These are phyloP conservation scores for Fusarium veterinarium DNA, from an alignment of 2,329 filamentous ascomycete genomes.

Conservation along the genomic window DNA sequence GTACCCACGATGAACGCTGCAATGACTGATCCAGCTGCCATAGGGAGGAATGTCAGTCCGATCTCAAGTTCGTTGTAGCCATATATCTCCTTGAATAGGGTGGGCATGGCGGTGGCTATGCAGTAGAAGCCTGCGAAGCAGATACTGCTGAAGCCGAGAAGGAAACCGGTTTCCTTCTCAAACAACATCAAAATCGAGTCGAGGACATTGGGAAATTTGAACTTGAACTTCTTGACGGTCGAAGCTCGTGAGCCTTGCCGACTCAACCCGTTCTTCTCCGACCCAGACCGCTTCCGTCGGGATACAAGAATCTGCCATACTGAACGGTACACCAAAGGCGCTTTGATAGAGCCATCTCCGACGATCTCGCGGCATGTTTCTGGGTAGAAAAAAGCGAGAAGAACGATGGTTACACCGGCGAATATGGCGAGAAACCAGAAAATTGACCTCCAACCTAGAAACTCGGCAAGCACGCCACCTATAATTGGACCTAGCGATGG, in stretches of 20 bases:
- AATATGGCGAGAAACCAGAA: constrained; percentile 72
- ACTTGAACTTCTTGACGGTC: constrained; percentile 46
- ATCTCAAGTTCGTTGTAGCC: constrained; percentile 66
- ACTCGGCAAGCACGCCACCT: constrained; percentile 67
- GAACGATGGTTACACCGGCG: constrained; percentile 52
- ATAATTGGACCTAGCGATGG: constrained; percentile 66
- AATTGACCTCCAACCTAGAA: constrained; percentile 68
- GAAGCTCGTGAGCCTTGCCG: constrained; percentile 29
- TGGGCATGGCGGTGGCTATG: constrained; percentile 58
- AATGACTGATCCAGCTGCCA: constrained; percentile 61
- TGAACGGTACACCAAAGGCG: constrained; percentile 53
- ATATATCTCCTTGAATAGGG: constrained; percentile 63
- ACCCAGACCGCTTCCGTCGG: constrained; percentile 23
- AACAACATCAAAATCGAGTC: constrained; percentile 54
- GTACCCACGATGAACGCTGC: constrained; percentile 62
- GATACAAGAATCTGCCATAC: constrained; percentile 47
- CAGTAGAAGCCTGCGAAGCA: constrained; percentile 64
- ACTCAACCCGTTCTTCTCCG: constrained; percentile 11
- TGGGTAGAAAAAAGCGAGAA: constrained; percentile 63
- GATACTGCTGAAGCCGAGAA: constrained; percentile 58
- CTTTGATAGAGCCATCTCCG: constrained; percentile 62
- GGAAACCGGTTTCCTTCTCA: constrained; percentile 56
- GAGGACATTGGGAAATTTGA: constrained; percentile 56
- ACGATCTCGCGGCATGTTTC: constrained; percentile 63
- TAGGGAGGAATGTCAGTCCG: constrained; percentile 65